A percentile compares a stretch with the other conserved stretches of the same genome.
Conservation (phyloP, 768 basidiomycete species). For the Cyclocybe cylindracea region DNA sequence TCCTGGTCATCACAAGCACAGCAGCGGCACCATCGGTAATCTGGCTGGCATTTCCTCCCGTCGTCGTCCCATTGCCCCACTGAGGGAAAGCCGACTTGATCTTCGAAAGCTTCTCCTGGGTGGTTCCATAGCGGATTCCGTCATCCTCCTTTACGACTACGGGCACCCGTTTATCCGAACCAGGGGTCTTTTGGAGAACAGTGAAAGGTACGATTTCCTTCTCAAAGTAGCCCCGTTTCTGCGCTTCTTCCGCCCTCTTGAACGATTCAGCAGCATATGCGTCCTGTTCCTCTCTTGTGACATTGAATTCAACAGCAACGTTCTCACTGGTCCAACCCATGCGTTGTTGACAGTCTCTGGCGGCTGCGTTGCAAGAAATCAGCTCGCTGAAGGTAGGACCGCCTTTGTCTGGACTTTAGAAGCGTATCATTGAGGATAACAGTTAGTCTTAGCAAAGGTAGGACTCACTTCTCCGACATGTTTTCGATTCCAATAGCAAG, state of each 20-base stretch:
- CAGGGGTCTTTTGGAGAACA: slow-evolving; percentile 57
- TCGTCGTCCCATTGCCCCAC: slow-evolving; percentile 73
- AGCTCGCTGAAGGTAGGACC: slow-evolving; percentile 62
- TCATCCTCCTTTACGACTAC: slow-evolving; percentile 73
- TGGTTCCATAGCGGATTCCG: slow-evolving; percentile 76
- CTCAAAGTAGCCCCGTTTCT: slow-evolving; percentile 63
- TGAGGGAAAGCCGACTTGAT: slow-evolving; percentile 81
- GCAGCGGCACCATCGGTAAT: slow-evolving; percentile 85
- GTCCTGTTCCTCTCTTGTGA: slow-evolving; percentile 78
- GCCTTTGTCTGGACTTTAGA: slow-evolving; percentile 61
- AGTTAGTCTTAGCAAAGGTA: background rate
- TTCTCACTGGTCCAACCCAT: slow-evolving; percentile 95
- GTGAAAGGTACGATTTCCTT: slow-evolving; percentile 79
- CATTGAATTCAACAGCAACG: slow-evolving; percentile 71
- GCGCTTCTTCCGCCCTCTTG: slow-evolving; percentile 75
- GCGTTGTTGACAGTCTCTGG: slow-evolving; percentile 63
- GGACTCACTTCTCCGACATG: slow-evolving; percentile 73
- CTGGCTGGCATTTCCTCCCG: slow-evolving; percentile 87
- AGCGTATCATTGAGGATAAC: slow-evolving; percentile 3
- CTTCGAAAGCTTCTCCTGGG: slow-evolving; percentile 60
- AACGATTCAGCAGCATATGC: slow-evolving; percentile 73
- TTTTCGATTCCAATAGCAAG: slow-evolving; percentile 84
- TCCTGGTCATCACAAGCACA: slow-evolving; percentile 76
- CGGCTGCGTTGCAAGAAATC: slow-evolving; percentile 53
- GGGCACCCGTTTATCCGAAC: slow-evolving; percentile 50